These are phyloP conservation scores for Onygenales sp. DNA, from an alignment of 2,329 filamentous ascomycete genomes.

Conservation along the genomic window DNA sequence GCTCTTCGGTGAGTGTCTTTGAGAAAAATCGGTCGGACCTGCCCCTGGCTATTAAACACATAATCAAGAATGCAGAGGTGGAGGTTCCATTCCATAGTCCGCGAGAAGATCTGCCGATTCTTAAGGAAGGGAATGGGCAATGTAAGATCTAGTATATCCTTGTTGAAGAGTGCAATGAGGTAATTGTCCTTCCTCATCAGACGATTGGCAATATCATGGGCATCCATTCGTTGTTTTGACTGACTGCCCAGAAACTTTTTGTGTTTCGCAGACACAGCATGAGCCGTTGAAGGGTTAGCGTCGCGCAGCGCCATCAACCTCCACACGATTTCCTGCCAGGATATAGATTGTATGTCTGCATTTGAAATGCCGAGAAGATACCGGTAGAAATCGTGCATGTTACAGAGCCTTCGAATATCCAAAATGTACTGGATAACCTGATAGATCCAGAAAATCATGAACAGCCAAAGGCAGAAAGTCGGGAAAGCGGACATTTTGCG, in stretches of 20 bases:
- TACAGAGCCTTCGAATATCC: slow-evolving; percentile 61
- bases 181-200: slow-evolving; percentile 97
- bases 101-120: slow-evolving; percentile 73
- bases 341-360: slow-evolving; percentile 84
- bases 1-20: slow-evolving; percentile 70
- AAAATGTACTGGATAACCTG: slow-evolving; percentile 65
- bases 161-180: slow-evolving; percentile 93
- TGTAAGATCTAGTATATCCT: slow-evolving; percentile 81
- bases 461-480: slow-evolving; percentile 73
- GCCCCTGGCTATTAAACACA: slow-evolving; percentile 81
- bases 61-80: slow-evolving; percentile 86
- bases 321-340: slow-evolving; percentile 84
- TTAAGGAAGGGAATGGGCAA: slow-evolving; percentile 76
- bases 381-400: slow-evolving; percentile 78
- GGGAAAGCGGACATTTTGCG: slow-evolving; percentile 62
- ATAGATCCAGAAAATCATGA: slow-evolving; percentile 76
- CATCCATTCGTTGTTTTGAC: slow-evolving; percentile 88
- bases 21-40: slow-evolving; percentile 77
- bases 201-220: slow-evolving; percentile 92
- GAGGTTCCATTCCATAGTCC: slow-evolving; percentile 84
- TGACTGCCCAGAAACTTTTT: slow-evolving; percentile 64
- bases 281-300: slow-evolving; percentile 73
- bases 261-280: slow-evolving; percentile 48
- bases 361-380: slow-evolving; percentile 75
- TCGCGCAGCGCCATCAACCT: slow-evolving; percentile 77